Percentiles rank a stretch among this genome's conserved stretches.
Conservation (phyloP, 768 basidiomycete genomes). For the Lentinula sp. region DNA sequence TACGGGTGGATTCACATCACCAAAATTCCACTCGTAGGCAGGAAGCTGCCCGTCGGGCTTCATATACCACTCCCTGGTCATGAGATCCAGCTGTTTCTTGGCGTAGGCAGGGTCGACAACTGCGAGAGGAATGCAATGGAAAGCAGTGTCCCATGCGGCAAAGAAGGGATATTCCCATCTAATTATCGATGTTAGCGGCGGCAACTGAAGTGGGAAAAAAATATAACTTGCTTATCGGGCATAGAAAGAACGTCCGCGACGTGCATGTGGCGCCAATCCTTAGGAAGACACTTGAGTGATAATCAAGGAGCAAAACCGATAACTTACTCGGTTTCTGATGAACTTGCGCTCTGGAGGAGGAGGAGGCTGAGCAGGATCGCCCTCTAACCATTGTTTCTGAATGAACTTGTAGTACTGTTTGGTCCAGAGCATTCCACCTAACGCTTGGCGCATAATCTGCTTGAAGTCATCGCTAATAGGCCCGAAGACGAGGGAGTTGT, state of each 20-base stretch:
- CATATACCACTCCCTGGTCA: slow-evolving; percentile 99
- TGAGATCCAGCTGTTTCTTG: slow-evolving; percentile 93
- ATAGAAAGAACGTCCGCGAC: slow-evolving; percentile 95
- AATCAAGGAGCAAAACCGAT: neutral
- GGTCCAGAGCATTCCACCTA: slow-evolving; percentile 97
- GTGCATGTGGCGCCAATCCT: slow-evolving; percentile 97
- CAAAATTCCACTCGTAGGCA: slow-evolving; percentile 99
- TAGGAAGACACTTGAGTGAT: slow-evolving; percentile 1
- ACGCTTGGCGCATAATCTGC: slow-evolving; percentile 94
- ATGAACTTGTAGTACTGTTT: slow-evolving; percentile 97
- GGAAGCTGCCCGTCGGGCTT: slow-evolving; percentile 98
- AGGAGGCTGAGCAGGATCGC: slow-evolving; percentile 91
- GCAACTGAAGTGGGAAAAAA: neutral
- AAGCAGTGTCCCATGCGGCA: slow-evolving; percentile 98
- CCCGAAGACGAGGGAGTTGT: slow-evolving; percentile 70
- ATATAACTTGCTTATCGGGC: slow-evolving; percentile 88
- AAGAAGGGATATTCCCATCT: slow-evolving; percentile 99
- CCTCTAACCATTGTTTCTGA: slow-evolving; percentile 94
- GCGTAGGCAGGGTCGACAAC: slow-evolving; percentile 93
- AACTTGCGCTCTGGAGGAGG: slow-evolving; percentile 87
- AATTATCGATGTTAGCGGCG: slow-evolving; percentile 5
- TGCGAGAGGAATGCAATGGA: slow-evolving; percentile 97
- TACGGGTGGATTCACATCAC: slow-evolving; percentile 97
- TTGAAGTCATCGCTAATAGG: slow-evolving; percentile 88
- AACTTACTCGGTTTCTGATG: slow-evolving; percentile 72